phyloP scores from a whole-genome alignment of 2,329 filamentous ascomycete genomes.

The Zasmidium cellare region DNA sequence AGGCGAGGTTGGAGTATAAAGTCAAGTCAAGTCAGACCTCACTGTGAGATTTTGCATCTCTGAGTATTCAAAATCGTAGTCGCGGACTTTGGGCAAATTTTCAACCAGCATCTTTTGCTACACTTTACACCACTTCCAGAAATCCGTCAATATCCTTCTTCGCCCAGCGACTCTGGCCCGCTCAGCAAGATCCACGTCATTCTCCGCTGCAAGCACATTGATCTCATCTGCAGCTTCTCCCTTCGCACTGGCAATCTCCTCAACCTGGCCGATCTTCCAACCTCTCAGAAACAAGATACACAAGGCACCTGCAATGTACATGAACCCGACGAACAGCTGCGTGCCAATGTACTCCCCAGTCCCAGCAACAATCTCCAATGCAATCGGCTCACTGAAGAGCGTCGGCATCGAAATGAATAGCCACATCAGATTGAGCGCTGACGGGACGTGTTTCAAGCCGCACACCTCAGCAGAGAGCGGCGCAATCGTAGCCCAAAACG shows the following conservation, averaged over 20 bases:
- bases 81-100: no score
- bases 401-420: constrained; percentile 68
- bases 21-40: no score
- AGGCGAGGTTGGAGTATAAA: no score
- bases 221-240: constrained; percentile 25
- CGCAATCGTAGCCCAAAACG: constrained; percentile 64
- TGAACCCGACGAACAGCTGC: constrained; percentile 61
- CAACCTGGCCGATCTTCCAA: constrained; percentile 61
- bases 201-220: constrained; percentile 26
- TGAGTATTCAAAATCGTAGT: no score
- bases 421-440: constrained; percentile 71
- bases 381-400: constrained; percentile 62
- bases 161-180: constrained; percentile 26
- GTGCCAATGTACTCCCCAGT: constrained; percentile 57
- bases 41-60: no score
- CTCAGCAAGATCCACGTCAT: constrained; percentile 22
- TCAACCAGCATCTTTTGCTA: constrained; percentile 9
- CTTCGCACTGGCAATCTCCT: constrained; percentile 40
- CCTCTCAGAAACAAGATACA: constrained; percentile 57
- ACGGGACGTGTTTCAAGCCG: constrained; percentile 67
- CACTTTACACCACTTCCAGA: constrained; percentile 35
- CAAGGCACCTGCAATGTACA: constrained; percentile 59
- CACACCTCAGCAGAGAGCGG: constrained; percentile 75
- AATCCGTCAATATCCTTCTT: constrained; percentile 28
- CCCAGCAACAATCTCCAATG: constrained; percentile 52